These are phyloP conservation scores for Plasmodium chabaudi DNA, from an alignment of 169 alveolate genomes.

Conservation along the genomic window DNA sequence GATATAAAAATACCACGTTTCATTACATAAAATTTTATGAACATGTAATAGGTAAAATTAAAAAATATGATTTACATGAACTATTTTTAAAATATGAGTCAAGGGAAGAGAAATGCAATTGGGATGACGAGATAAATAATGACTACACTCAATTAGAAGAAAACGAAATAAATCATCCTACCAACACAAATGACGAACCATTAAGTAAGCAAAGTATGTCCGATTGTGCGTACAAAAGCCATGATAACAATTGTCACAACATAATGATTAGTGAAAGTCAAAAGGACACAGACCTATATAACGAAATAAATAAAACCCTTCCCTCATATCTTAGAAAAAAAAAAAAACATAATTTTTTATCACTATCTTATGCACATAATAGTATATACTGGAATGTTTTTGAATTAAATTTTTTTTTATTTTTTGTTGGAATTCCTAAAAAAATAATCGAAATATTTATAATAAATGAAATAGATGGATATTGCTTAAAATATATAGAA, in stretches of 20 bases:
- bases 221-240: too few species aligned
- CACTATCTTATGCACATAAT: slow-evolving; percentile 75
- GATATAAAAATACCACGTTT: slow-evolving; percentile 32
- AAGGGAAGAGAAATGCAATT: background rate
- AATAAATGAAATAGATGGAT: slow-evolving; percentile 79
- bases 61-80: slow-evolving; percentile 5
- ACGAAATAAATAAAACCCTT: slow-evolving; percentile 8
- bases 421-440: slow-evolving; percentile 77
- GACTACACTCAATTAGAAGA: background rate
- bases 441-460: slow-evolving; percentile 73
- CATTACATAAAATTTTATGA: slow-evolving; percentile 31
- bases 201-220: too few species aligned
- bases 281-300: background rate
- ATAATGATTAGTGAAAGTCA: background rate
- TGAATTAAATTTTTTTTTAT: slow-evolving; percentile 78
- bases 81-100: slow-evolving; percentile 11
- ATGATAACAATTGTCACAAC: too few species aligned
- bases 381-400: slow-evolving; percentile 79
- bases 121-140: background rate
- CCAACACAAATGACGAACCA: too few species aligned
- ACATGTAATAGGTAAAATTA: slow-evolving; percentile 40
- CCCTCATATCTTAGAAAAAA: slow-evolving; percentile 47
- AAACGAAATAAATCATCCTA: too few species aligned
- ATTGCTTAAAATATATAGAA: slow-evolving; percentile 77
- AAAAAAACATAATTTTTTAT: background rate